Conservation (phyloP, 495 filamentous ascomycete genomes). For the Penicillium malachiteum region DNA sequence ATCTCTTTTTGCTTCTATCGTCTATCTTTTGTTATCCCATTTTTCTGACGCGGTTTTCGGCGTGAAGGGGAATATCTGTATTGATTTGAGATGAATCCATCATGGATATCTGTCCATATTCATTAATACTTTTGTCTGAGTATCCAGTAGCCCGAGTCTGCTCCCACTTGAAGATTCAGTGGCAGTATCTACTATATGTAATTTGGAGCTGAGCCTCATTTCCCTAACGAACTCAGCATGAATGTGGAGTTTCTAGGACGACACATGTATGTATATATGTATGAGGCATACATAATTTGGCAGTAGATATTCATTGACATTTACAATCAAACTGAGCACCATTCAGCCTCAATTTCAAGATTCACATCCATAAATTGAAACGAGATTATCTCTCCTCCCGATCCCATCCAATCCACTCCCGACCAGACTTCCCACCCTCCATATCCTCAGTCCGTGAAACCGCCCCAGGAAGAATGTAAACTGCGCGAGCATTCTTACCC, state of each 20-base stretch:
- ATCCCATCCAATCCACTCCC: constrained; percentile 35
- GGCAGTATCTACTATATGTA: background rate
- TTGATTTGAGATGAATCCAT: background rate
- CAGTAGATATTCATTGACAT: background rate
- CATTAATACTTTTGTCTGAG: background rate
- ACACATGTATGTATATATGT: too few species aligned
- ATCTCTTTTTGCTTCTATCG: constrained; percentile 1
- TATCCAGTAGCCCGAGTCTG: background rate
- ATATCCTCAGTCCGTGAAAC: constrained; percentile 51
- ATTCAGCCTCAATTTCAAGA: background rate
- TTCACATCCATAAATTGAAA: too few species aligned
- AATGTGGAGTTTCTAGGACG: too few species aligned
- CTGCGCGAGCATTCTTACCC: constrained; percentile 32
- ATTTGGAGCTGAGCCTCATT: too few species aligned
- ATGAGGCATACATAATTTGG: too few species aligned
- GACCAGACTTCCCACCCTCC: constrained; percentile 27
- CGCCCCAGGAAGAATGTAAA: constrained; percentile 62
- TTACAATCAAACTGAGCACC: background rate
- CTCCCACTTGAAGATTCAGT: too few species aligned
- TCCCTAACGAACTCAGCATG: too few species aligned
- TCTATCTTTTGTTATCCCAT: background rate
- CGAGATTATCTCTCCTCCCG: background rate
- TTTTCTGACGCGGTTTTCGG: background rate
- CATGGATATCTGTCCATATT: constrained; percentile 2
- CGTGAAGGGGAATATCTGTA: constrained; percentile 1